Evolutionary conservation across 768 basidiomycete species (phyloP), one percentile per base, ranked within the genome.

Genomic region (Tulasnella calospora): DNA sequence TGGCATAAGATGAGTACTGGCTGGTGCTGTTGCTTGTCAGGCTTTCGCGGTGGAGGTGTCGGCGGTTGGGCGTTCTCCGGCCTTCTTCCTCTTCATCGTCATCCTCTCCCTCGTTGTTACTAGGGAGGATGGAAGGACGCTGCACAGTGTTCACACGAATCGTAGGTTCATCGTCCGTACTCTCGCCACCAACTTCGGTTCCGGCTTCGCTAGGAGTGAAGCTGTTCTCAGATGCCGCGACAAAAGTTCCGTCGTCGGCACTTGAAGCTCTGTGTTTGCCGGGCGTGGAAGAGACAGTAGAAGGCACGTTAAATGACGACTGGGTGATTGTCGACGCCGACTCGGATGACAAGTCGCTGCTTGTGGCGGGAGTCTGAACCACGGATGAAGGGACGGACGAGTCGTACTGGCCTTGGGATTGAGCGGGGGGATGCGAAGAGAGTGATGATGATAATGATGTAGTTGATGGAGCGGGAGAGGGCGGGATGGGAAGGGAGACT

Each of bases 91-190:
- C 83, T 1, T 82, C 79, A 47, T 85, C 86, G 36, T 81, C 79
- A 44, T 81, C 81, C 4, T 84, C 84, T n/a, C 81, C 83, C 78
- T 87, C 87, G 55, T 84, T 84, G 55, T 83, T 84, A 40, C 83
- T 77, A 10, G 82, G 83, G 75, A 81, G 57, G 23, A 83, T 83
- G 30, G 83, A 83, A 15, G 87, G 87, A 76, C 85, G 84, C 7
- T 84, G 30, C 27, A 83, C 15, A 89, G 10, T 76, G 75, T 55
- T 76, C 27, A 76, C 89, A 38, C 91, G 87, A 80, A 93, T 92
- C n/a, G 92, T 93, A n/a, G 92, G 92, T 83, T 93, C 92, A 79
- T 93, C 92, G 79, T 93, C 92, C 33, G 92, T 67, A 17, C 61
- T 92, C 76, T 89, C 90, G 30, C 55, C 19, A 21, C 57, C 75